Base-by-base conservation (phyloP, 495 filamentous ascomycete species). In the Lepraria neglecta region DNA sequence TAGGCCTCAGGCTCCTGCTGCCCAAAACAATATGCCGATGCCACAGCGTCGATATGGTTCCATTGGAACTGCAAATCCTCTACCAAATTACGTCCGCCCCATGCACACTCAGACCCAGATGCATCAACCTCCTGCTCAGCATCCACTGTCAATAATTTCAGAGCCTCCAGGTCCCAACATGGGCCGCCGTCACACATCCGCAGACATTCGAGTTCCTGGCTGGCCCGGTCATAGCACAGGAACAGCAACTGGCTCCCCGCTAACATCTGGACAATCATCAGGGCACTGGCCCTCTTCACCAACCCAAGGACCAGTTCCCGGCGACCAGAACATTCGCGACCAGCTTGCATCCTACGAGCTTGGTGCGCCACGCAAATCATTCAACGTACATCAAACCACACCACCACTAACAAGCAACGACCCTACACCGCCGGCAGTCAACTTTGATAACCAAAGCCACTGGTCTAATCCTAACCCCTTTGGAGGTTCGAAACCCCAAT, bases 191-290 rank as follows among this genome's bases (percentile, higher is more conserved):
- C 94, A 98, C 73, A 98, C 94, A 2, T 94, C 92, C 52, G 94
- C 94, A 58, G 94, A 98, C 67, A 97, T 98, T 65, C 88, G 94
- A 33, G 84, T 88, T 45, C 87, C 88, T 65, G 89, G 90, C 56
- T 97, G 94, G 94, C 85, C 87, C 19, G 59, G 65, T 80, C 83
- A 17, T 70, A 74, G 35, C n/a, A 56, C 57, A 17, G 51, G 51
- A 1, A n/a, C 31, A 21, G 51, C 30, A 30, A 54, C 51, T 6
- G 64, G 44, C 35, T 91, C 90, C 4, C 89, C 91, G 14, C 90
- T 90, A 61, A 75, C 80, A 3, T 86, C 88, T 24, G 86, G 86
- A 4, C 86, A 89, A 27, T 82, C 84, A 42, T 89, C 85, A 19
- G 58, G 56, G 15, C 87, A 89, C 55, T 97, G 91, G 90, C 91